These are phyloP conservation scores for Gracilaria vermiculophylla DNA, from an alignment of 23 red algal species.

Conservation along the genomic window DNA sequence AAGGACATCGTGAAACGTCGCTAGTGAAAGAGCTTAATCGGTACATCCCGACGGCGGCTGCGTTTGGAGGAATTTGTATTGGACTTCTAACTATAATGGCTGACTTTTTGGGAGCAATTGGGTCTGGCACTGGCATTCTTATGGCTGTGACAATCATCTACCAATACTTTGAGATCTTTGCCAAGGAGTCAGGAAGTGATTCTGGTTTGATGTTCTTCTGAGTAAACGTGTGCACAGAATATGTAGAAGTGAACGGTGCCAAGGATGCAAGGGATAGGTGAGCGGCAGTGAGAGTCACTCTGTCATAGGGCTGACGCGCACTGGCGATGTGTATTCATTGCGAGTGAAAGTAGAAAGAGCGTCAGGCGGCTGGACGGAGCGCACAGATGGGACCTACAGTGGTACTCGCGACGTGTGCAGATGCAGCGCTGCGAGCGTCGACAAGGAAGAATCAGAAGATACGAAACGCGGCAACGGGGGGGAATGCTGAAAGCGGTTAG, in stretches of 20 bases:
- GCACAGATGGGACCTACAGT: too few species aligned
- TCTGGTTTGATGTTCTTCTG: constrained; percentile 83
- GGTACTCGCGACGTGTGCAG: too few species aligned
- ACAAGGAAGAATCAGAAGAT: too few species aligned
- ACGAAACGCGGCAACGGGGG: too few species aligned
- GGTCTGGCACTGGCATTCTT: constrained; percentile 95
- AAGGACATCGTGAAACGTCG: constrained; percentile 94
- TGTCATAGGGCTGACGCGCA: too few species aligned
- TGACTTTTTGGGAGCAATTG: constrained; percentile 96
- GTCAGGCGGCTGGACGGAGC: too few species aligned
- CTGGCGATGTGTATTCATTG: too few species aligned
- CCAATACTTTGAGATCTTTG: constrained; percentile 97
- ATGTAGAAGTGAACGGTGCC: too few species aligned
- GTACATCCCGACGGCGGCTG: constrained; percentile 98
- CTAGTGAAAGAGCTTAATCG: constrained; percentile 98
- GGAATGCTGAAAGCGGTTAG: too few species aligned
- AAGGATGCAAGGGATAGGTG: background rate
- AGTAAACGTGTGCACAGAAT: constrained; percentile 19
- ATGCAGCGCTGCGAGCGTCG: too few species aligned
- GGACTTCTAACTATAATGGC: constrained; percentile 98
- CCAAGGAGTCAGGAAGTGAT: constrained; percentile 80
- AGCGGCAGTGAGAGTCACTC: background rate
- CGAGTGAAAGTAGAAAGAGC: too few species aligned
- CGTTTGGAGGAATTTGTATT: constrained; percentile 96
- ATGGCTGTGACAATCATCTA: constrained; percentile 99